These are phyloP conservation scores for Penicillium pancosmium DNA, from an alignment of 495 filamentous ascomycete genomes.

Conservation along the genomic window DNA sequence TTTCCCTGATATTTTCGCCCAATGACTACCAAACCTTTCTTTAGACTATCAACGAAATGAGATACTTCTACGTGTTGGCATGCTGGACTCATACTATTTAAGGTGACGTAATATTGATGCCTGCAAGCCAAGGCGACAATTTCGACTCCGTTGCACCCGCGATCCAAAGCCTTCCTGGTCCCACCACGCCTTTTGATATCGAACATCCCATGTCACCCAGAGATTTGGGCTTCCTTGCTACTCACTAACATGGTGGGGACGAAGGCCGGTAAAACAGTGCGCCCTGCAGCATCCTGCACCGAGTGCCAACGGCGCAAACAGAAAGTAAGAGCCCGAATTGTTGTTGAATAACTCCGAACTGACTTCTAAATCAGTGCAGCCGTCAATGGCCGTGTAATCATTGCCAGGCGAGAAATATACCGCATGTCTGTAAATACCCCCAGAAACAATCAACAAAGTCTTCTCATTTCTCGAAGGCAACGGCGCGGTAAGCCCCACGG, in stretches of 20 bases:
- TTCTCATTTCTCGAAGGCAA: constrained; percentile 3
- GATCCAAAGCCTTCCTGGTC: neutral
- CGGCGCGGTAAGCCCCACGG: constrained; percentile 17
- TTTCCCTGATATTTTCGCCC: too few relatives aligned
- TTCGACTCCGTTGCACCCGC: neutral
- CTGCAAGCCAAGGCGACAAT: neutral
- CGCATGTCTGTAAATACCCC: constrained; percentile 35
- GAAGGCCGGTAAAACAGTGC: constrained; percentile 17
- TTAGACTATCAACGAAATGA: too few relatives aligned
- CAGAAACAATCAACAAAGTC: constrained; percentile 14
- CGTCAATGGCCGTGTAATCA: constrained; percentile 41
- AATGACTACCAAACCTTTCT: too few relatives aligned
- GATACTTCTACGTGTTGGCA: too few relatives aligned
- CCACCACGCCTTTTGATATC: neutral
- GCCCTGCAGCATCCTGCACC: constrained; percentile 30
- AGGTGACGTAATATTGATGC: neutral
- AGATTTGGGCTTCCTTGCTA: neutral
- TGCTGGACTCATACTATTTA: neutral
- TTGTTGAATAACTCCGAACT: constrained; percentile 2
- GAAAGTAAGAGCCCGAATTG: constrained; percentile 27
- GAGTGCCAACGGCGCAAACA: constrained; percentile 43
- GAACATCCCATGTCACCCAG: neutral
- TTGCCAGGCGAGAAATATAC: constrained; percentile 33
- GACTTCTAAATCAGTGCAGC: constrained; percentile 31
- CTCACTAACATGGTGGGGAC: constrained; percentile 20